Base-by-base conservation (phyloP, 1,139 yeast genomes). In the Hemisphaericaspora subhashii region DNA sequence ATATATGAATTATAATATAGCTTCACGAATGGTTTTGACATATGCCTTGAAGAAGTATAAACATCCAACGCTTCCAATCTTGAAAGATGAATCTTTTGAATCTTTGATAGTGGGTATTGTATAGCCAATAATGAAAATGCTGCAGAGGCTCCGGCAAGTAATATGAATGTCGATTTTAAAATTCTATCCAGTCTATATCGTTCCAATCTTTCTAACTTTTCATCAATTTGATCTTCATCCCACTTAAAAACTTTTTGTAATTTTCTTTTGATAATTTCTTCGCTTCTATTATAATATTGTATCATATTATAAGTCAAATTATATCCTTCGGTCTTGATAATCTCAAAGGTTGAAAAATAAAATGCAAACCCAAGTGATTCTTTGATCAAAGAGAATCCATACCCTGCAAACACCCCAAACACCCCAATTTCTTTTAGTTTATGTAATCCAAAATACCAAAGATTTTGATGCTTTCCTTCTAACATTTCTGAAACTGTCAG, bases 121-220 rank as follows among this genome's bases (percentile, higher is more conserved):
- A 89, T 81, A 5, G 83, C 73, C 45, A 89, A 80, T 18, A 90
- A 65, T 0, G 89, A 72, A 25, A 83, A 68, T 0, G 97, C 92
- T 0, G 98, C 96, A 3, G 86, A 72, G 11, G 94, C 89, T 8
- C 98, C 98, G 0, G 95, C 96, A n/a, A 84, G 51, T 29, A 90
- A 71, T 4, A 88, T 78, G 57, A 86, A 87, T 1, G 85, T 62
- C 7, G 95, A 83, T 51, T 79, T 81, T 33, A 86, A 61, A 27
- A 81, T 69, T 45, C 66, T 71, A 1, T 74, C 66, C 68, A 69
- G 74, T 32, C 73, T 53, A 17, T 62, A 62, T 33, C 65, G 64
- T 39, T 72, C 77, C 17, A 66, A 49, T 31, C 54, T 50, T 10
- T 62, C 52, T 30, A 57, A 33, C 17, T 49, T 50, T 35, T 64